Percentiles rank a stretch among this genome's conserved stretches.
Conservation (phyloP, 805 yeast genomes). For the Ogataea nitratoaversa region DNA sequence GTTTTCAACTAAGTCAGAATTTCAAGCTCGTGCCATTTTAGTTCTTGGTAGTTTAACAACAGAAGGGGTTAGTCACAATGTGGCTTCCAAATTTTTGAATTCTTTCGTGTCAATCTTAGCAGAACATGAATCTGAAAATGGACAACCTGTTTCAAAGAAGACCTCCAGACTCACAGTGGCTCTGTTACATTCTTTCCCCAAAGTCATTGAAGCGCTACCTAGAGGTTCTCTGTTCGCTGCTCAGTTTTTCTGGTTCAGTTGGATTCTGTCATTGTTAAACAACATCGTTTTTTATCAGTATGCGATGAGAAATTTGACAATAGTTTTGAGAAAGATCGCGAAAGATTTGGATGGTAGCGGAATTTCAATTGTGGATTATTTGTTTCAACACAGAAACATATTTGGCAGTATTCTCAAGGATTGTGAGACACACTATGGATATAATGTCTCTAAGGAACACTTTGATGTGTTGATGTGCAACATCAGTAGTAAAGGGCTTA, state of each 20-base stretch:
- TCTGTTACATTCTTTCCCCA: slow-evolving; percentile 41
- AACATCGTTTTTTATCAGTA: slow-evolving; percentile 27
- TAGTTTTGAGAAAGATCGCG: slow-evolving; percentile 31
- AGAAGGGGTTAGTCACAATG: slow-evolving; percentile 56
- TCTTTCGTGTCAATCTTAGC: slow-evolving; percentile 26
- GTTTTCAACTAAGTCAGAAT: slow-evolving; percentile 48
- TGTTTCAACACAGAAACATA: slow-evolving; percentile 28
- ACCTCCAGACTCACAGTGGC: slow-evolving; percentile 33
- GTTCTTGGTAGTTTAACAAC: slow-evolving; percentile 67
- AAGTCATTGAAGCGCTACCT: slow-evolving; percentile 46
- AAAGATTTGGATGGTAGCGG: slow-evolving; percentile 28
- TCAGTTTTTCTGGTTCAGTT: slow-evolving; percentile 45
- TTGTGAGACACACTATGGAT: slow-evolving; percentile 39
- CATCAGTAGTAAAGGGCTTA: slow-evolving; percentile 52
- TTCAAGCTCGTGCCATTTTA: slow-evolving; percentile 65
- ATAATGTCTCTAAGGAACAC: slow-evolving; percentile 39
- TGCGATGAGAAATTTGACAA: slow-evolving; percentile 33
- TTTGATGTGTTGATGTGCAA: slow-evolving; percentile 49
- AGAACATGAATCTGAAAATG: slow-evolving; percentile 17
- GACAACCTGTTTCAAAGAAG: slow-evolving; percentile 7
- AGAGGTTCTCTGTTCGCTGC: slow-evolving; percentile 42
- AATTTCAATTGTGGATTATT: slow-evolving; percentile 26
- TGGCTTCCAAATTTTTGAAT: slow-evolving; percentile 27
- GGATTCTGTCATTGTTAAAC: slow-evolving; percentile 22
- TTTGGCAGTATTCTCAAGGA: slow-evolving; percentile 40